Percentiles rank a stretch among this genome's conserved stretches.
Evolutionary conservation across 2,329 filamentous ascomycete genomes (phyloP).

Genomic region (Fusarium ramigenum): DNA sequence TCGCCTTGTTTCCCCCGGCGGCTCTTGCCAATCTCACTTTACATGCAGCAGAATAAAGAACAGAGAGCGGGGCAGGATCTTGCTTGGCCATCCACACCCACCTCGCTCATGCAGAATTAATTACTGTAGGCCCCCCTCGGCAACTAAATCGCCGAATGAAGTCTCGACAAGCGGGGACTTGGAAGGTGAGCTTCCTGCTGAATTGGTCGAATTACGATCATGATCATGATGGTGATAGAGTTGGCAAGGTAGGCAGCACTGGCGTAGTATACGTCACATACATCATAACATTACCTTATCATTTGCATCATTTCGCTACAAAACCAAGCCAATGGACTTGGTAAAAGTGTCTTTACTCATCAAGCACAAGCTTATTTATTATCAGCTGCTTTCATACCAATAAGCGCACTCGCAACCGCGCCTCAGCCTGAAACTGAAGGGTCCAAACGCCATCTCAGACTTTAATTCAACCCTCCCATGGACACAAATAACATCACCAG

Average conservation of each 20-base stretch:
- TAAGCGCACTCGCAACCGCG: background rate
- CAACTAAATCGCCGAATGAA: background rate
- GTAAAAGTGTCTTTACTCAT: background rate
- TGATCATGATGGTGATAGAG: background rate
- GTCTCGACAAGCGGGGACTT: background rate
- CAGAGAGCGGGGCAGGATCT: slow-evolving; percentile 6
- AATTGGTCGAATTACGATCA: background rate
- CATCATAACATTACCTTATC: background rate
- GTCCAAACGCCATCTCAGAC: slow-evolving; percentile 25
- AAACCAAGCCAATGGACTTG: background rate
- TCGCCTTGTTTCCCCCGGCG: background rate
- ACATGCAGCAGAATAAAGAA: background rate
- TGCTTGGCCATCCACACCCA: background rate
- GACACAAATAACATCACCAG: slow-evolving; percentile 11
- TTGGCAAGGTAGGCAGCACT: background rate
- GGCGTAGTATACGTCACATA: background rate
- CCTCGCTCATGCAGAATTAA: slow-evolving; percentile 23
- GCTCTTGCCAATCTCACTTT: background rate
- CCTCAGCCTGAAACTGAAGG: slow-evolving; percentile 34
- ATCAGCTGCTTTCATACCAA: background rate
- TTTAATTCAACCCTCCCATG: slow-evolving; percentile 12
- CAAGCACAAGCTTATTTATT: background rate
- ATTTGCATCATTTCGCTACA: background rate
- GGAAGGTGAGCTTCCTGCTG: background rate
- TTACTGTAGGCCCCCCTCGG: background rate